A percentile compares a stretch with the other conserved stretches of the same genome.
Evolutionary conservation across 768 basidiomycete species (phyloP).

Genomic region (Termitomyces sp.): DNA sequence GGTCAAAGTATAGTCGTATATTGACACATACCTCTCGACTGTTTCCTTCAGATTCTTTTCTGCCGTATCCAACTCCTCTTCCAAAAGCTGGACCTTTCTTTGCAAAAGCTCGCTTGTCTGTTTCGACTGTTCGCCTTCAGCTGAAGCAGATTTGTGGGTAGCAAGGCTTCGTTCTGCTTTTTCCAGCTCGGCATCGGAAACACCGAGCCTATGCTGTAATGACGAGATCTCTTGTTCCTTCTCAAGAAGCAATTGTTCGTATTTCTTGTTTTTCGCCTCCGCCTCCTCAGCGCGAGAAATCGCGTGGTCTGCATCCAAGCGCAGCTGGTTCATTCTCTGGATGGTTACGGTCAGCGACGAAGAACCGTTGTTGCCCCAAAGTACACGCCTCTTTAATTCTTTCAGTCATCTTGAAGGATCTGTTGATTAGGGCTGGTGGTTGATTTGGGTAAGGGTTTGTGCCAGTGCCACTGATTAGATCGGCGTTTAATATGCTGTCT

Average conservation of each 20-base stretch:
- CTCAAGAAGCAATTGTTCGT: conserved; percentile 66
- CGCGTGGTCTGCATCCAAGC: conserved; percentile 80
- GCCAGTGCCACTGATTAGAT: conserved; percentile 28
- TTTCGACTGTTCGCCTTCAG: conserved; percentile 67
- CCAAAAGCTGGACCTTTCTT: conserved; percentile 86
- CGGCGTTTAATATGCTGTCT: conserved; percentile 9
- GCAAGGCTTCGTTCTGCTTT: conserved; percentile 61
- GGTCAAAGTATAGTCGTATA: not conserved
- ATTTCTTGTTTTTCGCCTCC: conserved; percentile 77
- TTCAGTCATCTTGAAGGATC: conserved; percentile 34
- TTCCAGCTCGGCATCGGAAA: conserved; percentile 65
- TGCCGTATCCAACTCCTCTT: conserved; percentile 92
- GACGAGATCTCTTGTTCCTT: conserved; percentile 87
- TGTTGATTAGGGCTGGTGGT: not conserved
- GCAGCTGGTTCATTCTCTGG: conserved; percentile 74
- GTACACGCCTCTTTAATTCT: conserved; percentile 44
- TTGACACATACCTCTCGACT: conserved; percentile 78
- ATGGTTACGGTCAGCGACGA: conserved; percentile 23
- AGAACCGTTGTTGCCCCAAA: not conserved
- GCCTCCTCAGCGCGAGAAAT: conserved; percentile 81
- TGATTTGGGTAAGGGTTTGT: conserved; percentile 22
- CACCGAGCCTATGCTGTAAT: conserved; percentile 61
- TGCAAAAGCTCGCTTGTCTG: conserved; percentile 65
- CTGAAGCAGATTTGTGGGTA: conserved; percentile 57
- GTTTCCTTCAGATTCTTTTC: conserved; percentile 98